phyloP scores from a whole-genome alignment of 2,329 filamentous ascomycete genomes.

The Cordyceps farinosa region DNA sequence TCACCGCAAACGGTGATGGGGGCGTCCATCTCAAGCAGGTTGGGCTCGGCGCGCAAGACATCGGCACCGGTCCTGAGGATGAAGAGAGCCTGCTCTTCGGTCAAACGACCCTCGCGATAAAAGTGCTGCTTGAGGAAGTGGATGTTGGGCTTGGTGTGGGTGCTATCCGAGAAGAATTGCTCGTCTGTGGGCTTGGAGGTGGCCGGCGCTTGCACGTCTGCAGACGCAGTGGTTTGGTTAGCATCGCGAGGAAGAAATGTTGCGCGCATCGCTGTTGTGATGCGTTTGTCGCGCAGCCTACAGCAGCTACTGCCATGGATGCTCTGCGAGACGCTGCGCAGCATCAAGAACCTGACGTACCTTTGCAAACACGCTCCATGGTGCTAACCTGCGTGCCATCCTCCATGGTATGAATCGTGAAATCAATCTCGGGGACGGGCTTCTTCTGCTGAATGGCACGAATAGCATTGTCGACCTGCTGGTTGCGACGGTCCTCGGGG shows the following conservation, averaged over 20 bases:
- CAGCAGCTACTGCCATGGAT: not conserved
- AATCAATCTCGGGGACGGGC: constrained; percentile 95
- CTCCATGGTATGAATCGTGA: constrained; percentile 97
- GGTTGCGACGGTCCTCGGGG: constrained; percentile 46
- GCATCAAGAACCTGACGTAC: constrained; percentile 46
- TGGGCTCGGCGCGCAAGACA: constrained; percentile 84
- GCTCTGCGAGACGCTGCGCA: not conserved
- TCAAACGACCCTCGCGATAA: constrained; percentile 93
- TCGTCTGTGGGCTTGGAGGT: constrained; percentile 90
- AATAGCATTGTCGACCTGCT: constrained; percentile 81
- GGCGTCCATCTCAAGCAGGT: constrained; percentile 97
- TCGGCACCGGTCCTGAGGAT: constrained; percentile 88
- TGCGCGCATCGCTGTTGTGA: not conserved
- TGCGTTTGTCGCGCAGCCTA: not conserved
- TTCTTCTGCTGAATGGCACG: constrained; percentile 93
- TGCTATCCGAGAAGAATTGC: constrained; percentile 86
- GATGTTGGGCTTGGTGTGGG: constrained; percentile 85
- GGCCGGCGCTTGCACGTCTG: constrained; percentile 96
- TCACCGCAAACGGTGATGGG: constrained; percentile 98
- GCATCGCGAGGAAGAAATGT: not conserved
- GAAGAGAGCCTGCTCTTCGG: constrained; percentile 95
- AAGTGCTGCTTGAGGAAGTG: constrained; percentile 97
- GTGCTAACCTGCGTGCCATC: constrained; percentile 95
- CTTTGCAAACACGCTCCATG: constrained; percentile 95
- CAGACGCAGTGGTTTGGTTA: not conserved